phyloP scores from a whole-genome alignment of 2,329 filamentous ascomycete species.

The Fusarium dimerum region DNA sequence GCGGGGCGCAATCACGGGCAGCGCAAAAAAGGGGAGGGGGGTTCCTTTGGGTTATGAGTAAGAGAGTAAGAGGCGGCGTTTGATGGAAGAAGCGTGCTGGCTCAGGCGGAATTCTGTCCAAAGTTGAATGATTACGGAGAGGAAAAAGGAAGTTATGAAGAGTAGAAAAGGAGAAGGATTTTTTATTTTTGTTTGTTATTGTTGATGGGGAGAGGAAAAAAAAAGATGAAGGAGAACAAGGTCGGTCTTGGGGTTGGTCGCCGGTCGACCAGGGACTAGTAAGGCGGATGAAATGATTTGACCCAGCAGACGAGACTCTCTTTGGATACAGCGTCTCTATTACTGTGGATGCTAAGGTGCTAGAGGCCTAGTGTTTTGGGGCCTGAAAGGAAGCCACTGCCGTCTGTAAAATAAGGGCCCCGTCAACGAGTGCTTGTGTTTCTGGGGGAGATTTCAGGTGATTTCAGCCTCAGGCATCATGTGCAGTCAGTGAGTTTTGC shows the following conservation, averaged over 20 bases:
- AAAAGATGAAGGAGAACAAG: slow-evolving; percentile 26
- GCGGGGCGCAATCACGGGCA: slow-evolving; percentile 28
- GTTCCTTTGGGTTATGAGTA: not conserved
- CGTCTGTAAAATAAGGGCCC: slow-evolving; percentile 16
- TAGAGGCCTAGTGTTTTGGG: not conserved
- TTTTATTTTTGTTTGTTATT: slow-evolving; percentile 25
- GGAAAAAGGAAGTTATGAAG: slow-evolving; percentile 12
- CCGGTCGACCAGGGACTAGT: slow-evolving; percentile 23
- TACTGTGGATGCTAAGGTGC: slow-evolving; percentile 6
- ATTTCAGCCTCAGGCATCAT: slow-evolving; percentile 30
- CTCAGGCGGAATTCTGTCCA: slow-evolving; percentile 13
- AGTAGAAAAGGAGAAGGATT: slow-evolving; percentile 19
- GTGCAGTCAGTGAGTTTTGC: not conserved
- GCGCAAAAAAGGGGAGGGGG: slow-evolving; percentile 11
- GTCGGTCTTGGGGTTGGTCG: slow-evolving; percentile 1
- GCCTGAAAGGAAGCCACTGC: slow-evolving; percentile 26
- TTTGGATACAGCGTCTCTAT: slow-evolving; percentile 12
- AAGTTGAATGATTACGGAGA: slow-evolving; percentile 12
- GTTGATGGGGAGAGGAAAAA: slow-evolving; percentile 2
- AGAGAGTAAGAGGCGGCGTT: slow-evolving; percentile 16
- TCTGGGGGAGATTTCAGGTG: slow-evolving; percentile 1
- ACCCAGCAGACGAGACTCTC: slow-evolving; percentile 23
- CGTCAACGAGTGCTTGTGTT: not conserved
- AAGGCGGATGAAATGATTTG: slow-evolving; percentile 26
- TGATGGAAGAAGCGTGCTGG: slow-evolving; percentile 4